Evolutionary conservation across 352 stramenopile genomes (phyloP).

Genomic region (Blastocystis sp.): DNA sequence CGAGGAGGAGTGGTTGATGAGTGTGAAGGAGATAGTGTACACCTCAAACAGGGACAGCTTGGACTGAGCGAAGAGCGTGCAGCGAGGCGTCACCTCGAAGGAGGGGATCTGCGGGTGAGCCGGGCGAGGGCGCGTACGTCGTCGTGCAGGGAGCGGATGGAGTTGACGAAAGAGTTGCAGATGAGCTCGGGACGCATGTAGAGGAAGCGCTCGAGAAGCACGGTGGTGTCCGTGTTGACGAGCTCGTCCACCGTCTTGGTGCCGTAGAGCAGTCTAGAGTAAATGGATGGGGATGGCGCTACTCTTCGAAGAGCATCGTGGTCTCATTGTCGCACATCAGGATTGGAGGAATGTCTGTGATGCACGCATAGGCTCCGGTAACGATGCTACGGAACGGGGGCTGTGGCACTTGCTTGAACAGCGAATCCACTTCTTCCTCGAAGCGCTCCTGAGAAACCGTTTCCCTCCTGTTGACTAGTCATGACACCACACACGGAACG

Average conservation of each 20-base stretch:
- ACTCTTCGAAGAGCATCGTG: slow-evolving; percentile 37
- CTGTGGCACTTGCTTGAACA: slow-evolving; percentile 7
- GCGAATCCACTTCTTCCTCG: background rate
- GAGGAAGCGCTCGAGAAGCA: slow-evolving; percentile 54
- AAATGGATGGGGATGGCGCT: background rate
- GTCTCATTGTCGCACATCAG: slow-evolving; percentile 42
- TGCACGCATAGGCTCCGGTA: slow-evolving; percentile 11
- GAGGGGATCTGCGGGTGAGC: slow-evolving; percentile 6
- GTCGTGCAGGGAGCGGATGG: slow-evolving; percentile 6
- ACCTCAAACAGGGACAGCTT: slow-evolving; percentile 6
- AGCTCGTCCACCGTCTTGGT: slow-evolving; percentile 24
- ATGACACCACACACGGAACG: background rate
- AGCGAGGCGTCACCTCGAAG: slow-evolving; percentile 32
- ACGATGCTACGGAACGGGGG: slow-evolving; percentile 13
- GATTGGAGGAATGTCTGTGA: slow-evolving; percentile 26
- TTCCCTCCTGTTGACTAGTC: background rate
- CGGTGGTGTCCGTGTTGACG: slow-evolving; percentile 44
- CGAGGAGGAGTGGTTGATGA: slow-evolving; percentile 15
- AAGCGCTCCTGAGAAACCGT: slow-evolving; percentile 29
- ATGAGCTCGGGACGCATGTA: slow-evolving; percentile 61
- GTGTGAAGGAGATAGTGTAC: slow-evolving; percentile 7
- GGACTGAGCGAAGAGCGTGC: slow-evolving; percentile 34
- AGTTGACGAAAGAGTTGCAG: slow-evolving; percentile 55
- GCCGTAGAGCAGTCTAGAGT: slow-evolving; percentile 46
- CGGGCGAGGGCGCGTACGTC: background rate